Evolutionary conservation across 495 filamentous ascomycete species (phyloP).

Genomic region (Saxophila tyrrhenica): DNA sequence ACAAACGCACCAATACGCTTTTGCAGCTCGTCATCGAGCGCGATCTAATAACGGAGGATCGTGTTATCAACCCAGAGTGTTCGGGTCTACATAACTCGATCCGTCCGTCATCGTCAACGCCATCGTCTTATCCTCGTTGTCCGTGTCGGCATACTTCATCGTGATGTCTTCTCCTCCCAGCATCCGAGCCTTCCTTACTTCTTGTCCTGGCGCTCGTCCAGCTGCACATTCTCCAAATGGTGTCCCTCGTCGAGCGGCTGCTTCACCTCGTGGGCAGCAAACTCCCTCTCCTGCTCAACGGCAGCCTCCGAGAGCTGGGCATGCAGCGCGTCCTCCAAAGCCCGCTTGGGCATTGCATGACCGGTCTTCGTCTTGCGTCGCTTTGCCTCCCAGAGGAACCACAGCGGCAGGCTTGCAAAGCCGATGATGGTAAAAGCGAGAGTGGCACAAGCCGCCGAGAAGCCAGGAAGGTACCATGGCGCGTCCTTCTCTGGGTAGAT

Average conservation of each 20-base stretch:
- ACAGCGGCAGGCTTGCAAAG: neutral
- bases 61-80: no score
- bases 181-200: no score
- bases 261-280: conserved; percentile 1
- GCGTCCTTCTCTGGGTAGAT: conserved; percentile 4
- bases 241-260: conserved; percentile 1
- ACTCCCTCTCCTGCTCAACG: neutral
- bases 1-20: no score
- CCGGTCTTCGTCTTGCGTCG: conserved; percentile 10
- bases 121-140: no score
- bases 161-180: no score
- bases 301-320: conserved; percentile 5
- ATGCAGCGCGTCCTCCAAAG: conserved; percentile 7
- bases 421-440: conserved; percentile 2
- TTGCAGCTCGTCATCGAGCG: no score
- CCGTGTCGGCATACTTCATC: no score
- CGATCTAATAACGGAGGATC: no score
- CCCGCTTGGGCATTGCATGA: conserved; percentile 4
- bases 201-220: neutral
- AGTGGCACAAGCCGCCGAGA: conserved; percentile 3
- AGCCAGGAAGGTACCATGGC: conserved; percentile 7
- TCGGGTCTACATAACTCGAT: no score
- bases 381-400: conserved; percentile 5
- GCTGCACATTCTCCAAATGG: neutral
- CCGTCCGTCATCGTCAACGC: no score